phyloP scores from a whole-genome alignment of 768 basidiomycete genomes.

The Collybiopsis luxurians region DNA sequence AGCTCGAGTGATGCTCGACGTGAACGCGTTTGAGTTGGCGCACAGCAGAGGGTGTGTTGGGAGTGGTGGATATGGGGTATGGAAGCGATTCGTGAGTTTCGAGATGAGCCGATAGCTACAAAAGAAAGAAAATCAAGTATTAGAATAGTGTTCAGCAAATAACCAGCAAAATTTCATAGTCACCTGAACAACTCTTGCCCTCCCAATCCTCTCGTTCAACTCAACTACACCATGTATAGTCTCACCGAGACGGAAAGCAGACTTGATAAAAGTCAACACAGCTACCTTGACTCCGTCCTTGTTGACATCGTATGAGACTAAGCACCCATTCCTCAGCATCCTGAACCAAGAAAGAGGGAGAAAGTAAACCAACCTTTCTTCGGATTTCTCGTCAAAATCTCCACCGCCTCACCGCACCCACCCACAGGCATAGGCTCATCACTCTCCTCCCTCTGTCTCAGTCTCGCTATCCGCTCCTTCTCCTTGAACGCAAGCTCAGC shows the following conservation, averaged over 20 bases:
- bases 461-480: constrained; percentile 20
- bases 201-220: constrained; percentile 69
- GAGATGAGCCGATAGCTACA: constrained; percentile 81
- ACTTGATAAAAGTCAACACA: constrained; percentile 87
- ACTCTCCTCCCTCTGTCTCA: constrained; percentile 32
- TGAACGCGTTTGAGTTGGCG: constrained; percentile 70
- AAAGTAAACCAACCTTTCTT: constrained; percentile 66
- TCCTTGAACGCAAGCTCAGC: constrained; percentile 23
- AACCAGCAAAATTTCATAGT: constrained; percentile 17
- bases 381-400: constrained; percentile 85
- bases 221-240: constrained; percentile 88
- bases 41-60: constrained; percentile 27
- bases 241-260: constrained; percentile 89
- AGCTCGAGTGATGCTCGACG: constrained; percentile 81
- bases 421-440: constrained; percentile 36
- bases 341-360: background rate
- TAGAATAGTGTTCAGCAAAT: no score
- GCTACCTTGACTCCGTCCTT: constrained; percentile 92
- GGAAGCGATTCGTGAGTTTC: constrained; percentile 88
- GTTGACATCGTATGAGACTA: constrained; percentile 93
- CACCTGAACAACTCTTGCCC: constrained; percentile 83
- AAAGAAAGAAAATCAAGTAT: background rate
- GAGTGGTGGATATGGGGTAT: constrained; percentile 46
- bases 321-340: background rate
- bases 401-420: constrained; percentile 82